phyloP scores from a whole-genome alignment of 495 filamentous ascomycete species.

The Margaritispora aquatica region DNA sequence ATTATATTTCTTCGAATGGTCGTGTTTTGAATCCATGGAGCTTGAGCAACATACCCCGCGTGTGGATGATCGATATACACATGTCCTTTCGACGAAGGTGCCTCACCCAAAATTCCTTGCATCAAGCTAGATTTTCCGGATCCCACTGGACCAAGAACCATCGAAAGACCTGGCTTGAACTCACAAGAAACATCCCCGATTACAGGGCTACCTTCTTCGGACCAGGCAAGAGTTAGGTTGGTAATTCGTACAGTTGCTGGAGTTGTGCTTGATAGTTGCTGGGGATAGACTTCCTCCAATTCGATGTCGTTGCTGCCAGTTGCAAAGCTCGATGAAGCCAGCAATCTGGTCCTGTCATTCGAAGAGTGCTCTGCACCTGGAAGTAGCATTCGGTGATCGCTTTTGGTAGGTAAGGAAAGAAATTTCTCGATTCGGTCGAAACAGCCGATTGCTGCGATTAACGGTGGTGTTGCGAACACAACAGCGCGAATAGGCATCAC shows the following conservation, averaged over 20 bases:
- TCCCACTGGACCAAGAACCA: slow-evolving; percentile 18
- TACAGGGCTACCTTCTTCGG: slow-evolving; percentile 5
- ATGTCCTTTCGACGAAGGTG: slow-evolving; percentile 19
- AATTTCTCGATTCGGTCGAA: slow-evolving; percentile 32
- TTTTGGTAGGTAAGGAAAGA: slow-evolving; percentile 8
- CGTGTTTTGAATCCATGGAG: slow-evolving; percentile 34
- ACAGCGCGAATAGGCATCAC: slow-evolving; percentile 27
- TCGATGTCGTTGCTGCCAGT: slow-evolving; percentile 8
- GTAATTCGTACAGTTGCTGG: slow-evolving; percentile 5
- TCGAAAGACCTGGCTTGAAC: slow-evolving; percentile 42
- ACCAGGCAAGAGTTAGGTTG: slow-evolving; percentile 13
- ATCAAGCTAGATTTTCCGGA: slow-evolving; percentile 16
- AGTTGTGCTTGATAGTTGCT: background rate
- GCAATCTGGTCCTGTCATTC: background rate
- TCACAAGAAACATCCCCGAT: slow-evolving; percentile 27
- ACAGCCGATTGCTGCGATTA: slow-evolving; percentile 25
- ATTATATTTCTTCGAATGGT: slow-evolving; percentile 29
- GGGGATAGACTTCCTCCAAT: background rate
- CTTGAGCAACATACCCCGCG: slow-evolving; percentile 26
- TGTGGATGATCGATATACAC: slow-evolving; percentile 32
- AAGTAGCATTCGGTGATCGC: slow-evolving; percentile 7
- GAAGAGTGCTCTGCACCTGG: background rate
- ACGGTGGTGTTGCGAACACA: slow-evolving; percentile 23
- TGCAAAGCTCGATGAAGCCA: background rate
- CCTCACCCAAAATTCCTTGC: slow-evolving; percentile 45